Evolutionary conservation across 495 filamentous ascomycete genomes (phyloP), one percentile per base, ranked within the genome.

Genomic region (Amphirosellinia nigrospora): DNA sequence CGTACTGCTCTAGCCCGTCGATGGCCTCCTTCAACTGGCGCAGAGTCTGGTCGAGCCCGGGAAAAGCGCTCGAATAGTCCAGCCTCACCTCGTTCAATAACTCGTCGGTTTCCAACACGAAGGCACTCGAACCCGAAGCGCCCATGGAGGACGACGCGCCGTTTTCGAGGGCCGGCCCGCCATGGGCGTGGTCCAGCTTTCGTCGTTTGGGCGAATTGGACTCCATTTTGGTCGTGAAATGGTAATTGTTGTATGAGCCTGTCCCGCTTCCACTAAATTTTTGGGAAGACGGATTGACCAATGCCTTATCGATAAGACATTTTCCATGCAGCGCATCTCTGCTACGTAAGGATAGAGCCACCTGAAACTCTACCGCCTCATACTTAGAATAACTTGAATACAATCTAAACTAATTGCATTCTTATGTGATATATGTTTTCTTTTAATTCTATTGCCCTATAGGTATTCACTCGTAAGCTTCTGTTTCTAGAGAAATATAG

Each of bases 21-120:
- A 98, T 93, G n/a, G 88, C 79, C 41, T 75, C 80, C 74, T 94
- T 97, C 72, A 98, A 78, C 61, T 84, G 86, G 75, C 89, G 90
- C 59, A 99, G 81, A 21, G 87, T 86, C 19, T 87, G 84, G 55
- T 97, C 91, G n/a, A 89, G 84, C 32, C 85, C 85, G 2, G 78
- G 80, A 67, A 94, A 83, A 32, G 87, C 85, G 61, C 88, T 90
- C 23, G 87, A 86, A 77, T 94, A 92, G 70, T 91, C 87, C 32
- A 90, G 85, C 75, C 85, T 86, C 46, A 92, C 84, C 67, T 92
- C 89, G 26, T 84, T 81, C 70, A 98, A 76, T 52, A 99, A 80
- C 73, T 97, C 94, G 68, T 97, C 92, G 28, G 94, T 87, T 80
- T 98, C 92, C 38, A 99, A 82, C 72, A 95, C 91, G 81, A 98